Evolutionary conservation across 495 filamentous ascomycete species (phyloP).

Genomic region (Lasiosphaeria ovina): DNA sequence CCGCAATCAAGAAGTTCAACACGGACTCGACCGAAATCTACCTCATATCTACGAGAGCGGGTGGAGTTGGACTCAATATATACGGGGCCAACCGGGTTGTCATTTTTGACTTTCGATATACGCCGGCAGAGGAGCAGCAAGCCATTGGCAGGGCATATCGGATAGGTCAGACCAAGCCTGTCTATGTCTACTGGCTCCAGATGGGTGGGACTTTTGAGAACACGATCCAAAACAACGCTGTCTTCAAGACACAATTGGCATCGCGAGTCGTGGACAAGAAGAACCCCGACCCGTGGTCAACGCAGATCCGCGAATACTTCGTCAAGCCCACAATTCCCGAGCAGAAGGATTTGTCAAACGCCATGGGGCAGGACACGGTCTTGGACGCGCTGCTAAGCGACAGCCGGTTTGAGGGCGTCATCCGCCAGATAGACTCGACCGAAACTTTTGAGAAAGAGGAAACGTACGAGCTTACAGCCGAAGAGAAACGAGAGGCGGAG

Average conservation of each 20-base stretch:
- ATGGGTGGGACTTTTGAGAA: slow-evolving; percentile 79
- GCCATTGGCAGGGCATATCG: slow-evolving; percentile 87
- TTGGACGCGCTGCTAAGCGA: slow-evolving; percentile 63
- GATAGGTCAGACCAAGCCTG: slow-evolving; percentile 77
- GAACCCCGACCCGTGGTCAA: slow-evolving; percentile 59
- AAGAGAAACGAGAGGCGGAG: slow-evolving; percentile 35
- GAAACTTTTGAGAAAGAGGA: slow-evolving; percentile 50
- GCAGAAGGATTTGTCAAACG: slow-evolving; percentile 51
- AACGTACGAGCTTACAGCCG: slow-evolving; percentile 33
- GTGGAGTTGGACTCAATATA: slow-evolving; percentile 81
- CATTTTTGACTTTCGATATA: slow-evolving; percentile 81
- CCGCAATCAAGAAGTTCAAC: slow-evolving; percentile 66
- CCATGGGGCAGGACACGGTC: slow-evolving; percentile 63
- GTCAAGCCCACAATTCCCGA: slow-evolving; percentile 52
- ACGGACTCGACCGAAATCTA: slow-evolving; percentile 51
- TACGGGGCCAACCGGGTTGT: slow-evolving; percentile 82
- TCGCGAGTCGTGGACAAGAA: slow-evolving; percentile 80
- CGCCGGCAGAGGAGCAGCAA: slow-evolving; percentile 80
- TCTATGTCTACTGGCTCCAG: slow-evolving; percentile 85
- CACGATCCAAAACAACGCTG: slow-evolving; percentile 61
- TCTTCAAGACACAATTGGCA: slow-evolving; percentile 80
- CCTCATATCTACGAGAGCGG: slow-evolving; percentile 79
- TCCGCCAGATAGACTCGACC: slow-evolving; percentile 38
- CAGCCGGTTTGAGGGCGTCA: slow-evolving; percentile 15
- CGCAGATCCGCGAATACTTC: slow-evolving; percentile 54